A percentile compares a stretch with the other conserved stretches of the same genome.
Conservation (phyloP, 192 early-diverging fungal species). For the Phycomyces nitens region DNA sequence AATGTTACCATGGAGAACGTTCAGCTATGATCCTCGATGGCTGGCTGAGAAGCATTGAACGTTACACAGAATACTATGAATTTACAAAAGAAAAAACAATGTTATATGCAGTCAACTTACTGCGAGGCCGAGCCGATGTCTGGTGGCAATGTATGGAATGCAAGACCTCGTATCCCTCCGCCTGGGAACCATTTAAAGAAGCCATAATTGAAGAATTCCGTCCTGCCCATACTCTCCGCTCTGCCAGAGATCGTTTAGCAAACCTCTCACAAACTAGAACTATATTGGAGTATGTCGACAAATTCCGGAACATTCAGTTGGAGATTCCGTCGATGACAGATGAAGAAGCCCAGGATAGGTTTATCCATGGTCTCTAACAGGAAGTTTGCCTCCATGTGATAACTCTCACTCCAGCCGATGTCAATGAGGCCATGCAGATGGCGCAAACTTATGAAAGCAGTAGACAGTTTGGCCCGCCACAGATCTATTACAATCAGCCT, state of each 20-base stretch:
- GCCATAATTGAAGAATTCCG: neutral
- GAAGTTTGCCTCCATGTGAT: no score
- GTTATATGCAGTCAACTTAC: no score
- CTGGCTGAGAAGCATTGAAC: neutral
- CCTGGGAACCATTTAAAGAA: neutral
- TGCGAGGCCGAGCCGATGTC: no score
- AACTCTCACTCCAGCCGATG: no score
- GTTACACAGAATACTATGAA: neutral
- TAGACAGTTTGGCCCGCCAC: conserved; percentile 1
- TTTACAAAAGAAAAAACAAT: no score
- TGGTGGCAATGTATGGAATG: no score
- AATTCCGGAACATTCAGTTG: no score
- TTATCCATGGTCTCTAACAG: no score
- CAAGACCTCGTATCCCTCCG: neutral
- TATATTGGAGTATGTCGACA: neutral
- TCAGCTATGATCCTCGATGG: neutral
- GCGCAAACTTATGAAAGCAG: neutral
- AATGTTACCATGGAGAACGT: neutral
- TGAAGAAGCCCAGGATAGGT: no score
- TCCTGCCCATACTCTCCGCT: neutral
- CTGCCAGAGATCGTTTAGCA: neutral
- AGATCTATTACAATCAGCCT: neutral
- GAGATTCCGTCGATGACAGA: no score
- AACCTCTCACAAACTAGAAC: neutral
- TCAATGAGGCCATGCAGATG: no score